phyloP scores from a whole-genome alignment of 805 yeast genomes.

The Yamadazyma sp. region DNA sequence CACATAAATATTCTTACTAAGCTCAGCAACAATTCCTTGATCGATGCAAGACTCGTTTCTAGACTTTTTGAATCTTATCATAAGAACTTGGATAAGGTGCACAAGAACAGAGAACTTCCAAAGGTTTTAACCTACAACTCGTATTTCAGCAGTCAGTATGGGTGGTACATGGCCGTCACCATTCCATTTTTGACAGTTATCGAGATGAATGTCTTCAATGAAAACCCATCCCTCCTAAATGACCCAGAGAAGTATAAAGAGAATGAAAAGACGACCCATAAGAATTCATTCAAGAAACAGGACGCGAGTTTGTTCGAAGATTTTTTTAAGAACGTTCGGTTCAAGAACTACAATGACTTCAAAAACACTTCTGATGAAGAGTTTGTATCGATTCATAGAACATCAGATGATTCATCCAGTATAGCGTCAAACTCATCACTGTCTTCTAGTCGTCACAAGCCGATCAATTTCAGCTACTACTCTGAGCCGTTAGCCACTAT shows the following conservation, averaged over 20 bases:
- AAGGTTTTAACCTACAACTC: constrained; percentile 37
- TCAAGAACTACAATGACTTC: constrained; percentile 21
- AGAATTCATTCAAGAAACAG: constrained; percentile 21
- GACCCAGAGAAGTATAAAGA: constrained; percentile 19
- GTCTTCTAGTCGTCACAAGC: constrained; percentile 22
- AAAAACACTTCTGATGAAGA: constrained; percentile 13
- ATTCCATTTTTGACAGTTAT: constrained; percentile 37
- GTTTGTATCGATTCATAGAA: constrained; percentile 13
- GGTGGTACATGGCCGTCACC: constrained; percentile 39
- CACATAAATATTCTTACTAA: constrained; percentile 37
- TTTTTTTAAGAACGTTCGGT: constrained; percentile 22
- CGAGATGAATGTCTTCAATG: constrained; percentile 33
- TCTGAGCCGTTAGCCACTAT: constrained; percentile 25
- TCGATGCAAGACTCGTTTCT: constrained; percentile 26
- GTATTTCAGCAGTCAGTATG: constrained; percentile 32
- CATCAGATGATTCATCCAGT: constrained; percentile 6
- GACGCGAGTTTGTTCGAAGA: constrained; percentile 23
- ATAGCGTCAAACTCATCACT: constrained; percentile 6
- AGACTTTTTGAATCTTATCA: constrained; percentile 24
- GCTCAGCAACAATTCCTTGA: constrained; percentile 30
- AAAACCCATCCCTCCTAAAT: constrained; percentile 20
- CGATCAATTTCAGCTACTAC: constrained; percentile 32
- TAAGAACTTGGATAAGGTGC: neutral
- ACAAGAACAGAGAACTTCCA: constrained; percentile 20
- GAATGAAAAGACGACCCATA: constrained; percentile 13